These are phyloP conservation scores for Salix arbutifolia DNA, from an alignment of 345 rosid genomes.

Conservation along the genomic window DNA sequence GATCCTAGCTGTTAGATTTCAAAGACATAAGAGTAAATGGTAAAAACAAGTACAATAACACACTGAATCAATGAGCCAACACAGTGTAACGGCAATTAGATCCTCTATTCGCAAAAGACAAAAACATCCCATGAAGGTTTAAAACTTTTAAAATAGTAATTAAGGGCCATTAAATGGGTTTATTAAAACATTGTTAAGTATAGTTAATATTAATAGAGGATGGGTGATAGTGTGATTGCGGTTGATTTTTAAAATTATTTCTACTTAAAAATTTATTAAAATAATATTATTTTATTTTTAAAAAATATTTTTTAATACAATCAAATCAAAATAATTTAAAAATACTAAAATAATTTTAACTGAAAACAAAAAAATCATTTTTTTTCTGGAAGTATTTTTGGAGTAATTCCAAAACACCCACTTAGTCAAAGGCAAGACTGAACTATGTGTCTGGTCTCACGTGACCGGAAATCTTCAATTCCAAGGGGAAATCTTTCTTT, in stretches of 20 bases:
- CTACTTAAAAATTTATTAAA: too few species aligned
- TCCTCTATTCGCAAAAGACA: slow-evolving; percentile 8
- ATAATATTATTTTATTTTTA: too few species aligned
- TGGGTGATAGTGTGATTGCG: too few species aligned
- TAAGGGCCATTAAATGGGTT: slow-evolving; percentile 2
- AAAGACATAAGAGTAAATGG: neutral
- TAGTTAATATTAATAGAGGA: neutral
- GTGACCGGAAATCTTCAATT: slow-evolving; percentile 40
- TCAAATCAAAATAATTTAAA: too few species aligned
- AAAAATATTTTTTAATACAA: too few species aligned
- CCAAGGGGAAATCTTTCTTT: slow-evolving; percentile 19
- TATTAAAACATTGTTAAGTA: neutral
- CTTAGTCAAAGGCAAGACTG: slow-evolving; percentile 38
- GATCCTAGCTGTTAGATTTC: slow-evolving; percentile 21
- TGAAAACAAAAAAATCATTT: too few species aligned
- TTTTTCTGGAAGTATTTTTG: too few species aligned
- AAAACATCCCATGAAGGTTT: neutral
- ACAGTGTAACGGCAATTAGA: slow-evolving; percentile 17
- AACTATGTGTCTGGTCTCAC: slow-evolving; percentile 32
- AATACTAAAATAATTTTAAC: too few species aligned
- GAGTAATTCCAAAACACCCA: too few species aligned
- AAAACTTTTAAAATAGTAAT: neutral
- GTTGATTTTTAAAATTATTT: too few species aligned
- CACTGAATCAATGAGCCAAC: neutral
- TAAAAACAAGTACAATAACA: too few species aligned